These are phyloP conservation scores for Chiua sp. DNA, from an alignment of 1,284 basidiomycete species.

Conservation along the genomic window DNA sequence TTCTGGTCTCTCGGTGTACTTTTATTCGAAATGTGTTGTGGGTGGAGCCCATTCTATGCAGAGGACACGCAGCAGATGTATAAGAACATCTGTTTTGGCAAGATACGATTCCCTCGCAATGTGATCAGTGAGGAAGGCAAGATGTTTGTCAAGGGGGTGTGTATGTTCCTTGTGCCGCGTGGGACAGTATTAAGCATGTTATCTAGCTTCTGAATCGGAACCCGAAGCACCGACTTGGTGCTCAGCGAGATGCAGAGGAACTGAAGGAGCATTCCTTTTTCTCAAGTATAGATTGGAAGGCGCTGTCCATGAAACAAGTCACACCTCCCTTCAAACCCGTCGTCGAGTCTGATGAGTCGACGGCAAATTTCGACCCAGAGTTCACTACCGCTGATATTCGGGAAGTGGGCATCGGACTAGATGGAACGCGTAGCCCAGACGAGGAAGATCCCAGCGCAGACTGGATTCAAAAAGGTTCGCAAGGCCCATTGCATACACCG, in stretches of 20 bases:
- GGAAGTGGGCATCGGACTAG: conserved; percentile 67
- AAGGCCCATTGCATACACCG: conserved; percentile 57
- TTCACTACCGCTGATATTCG: conserved; percentile 90
- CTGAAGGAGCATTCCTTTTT: conserved; percentile 98
- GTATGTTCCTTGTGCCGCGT: conserved; percentile 18
- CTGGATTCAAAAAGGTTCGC: conserved; percentile 55
- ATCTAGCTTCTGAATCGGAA: conserved; percentile 94
- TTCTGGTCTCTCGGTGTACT: conserved; percentile 97
- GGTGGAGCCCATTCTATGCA: conserved; percentile 99
- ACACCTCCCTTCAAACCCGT: conserved; percentile 98
- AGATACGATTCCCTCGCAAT: conserved; percentile 97
- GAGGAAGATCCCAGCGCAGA: conserved; percentile 79
- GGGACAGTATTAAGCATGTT: conserved; percentile 14
- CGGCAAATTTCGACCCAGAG: conserved; percentile 98
- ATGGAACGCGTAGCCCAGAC: conserved; percentile 56
- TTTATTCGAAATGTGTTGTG: conserved; percentile 98
- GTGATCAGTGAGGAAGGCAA: conserved; percentile 99
- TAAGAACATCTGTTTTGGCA: conserved; percentile 98
- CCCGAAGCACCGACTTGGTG: conserved; percentile 95
- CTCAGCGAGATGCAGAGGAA: conserved; percentile 89
- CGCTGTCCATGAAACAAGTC: conserved; percentile 88
- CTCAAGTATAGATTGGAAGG: conserved; percentile 88
- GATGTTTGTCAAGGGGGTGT: conserved; percentile 97
- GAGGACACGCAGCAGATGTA: conserved; percentile 99
- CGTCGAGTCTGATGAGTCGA: conserved; percentile 98